Conservation (phyloP, 345 rosid species). For the thale cress (Arabidopsis thaliana) region DNA sequence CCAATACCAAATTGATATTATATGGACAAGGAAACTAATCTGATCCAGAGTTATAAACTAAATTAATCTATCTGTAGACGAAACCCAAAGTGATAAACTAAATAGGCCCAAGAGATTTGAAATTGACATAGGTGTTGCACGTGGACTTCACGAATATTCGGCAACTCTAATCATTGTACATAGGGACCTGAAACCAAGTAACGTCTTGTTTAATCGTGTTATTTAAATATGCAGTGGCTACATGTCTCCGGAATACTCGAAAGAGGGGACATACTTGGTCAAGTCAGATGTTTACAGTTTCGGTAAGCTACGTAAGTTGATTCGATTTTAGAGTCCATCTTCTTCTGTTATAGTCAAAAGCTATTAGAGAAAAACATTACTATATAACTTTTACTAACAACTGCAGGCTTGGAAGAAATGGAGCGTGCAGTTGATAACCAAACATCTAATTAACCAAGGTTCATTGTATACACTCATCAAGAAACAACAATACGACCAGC, state of each 20-base stretch:
- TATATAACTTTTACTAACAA: too few species aligned
- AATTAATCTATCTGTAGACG: slow-evolving; percentile 42
- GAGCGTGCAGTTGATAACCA: too few species aligned
- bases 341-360: too few species aligned
- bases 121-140: slow-evolving; percentile 63
- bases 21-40: not conserved
- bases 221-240: slow-evolving; percentile 54
- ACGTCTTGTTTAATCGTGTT: slow-evolving; percentile 34
- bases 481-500: slow-evolving; percentile 30
- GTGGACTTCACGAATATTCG: slow-evolving; percentile 77
- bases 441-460: not conserved
- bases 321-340: too few species aligned
- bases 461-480: slow-evolving; percentile 25
- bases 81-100: slow-evolving; percentile 48
- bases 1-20: too few species aligned
- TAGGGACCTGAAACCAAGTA: slow-evolving; percentile 75
- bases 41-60: not conserved
- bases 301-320: slow-evolving; percentile 34
- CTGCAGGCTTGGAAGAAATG: too few species aligned
- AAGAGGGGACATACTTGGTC: slow-evolving; percentile 63
- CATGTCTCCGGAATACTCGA: slow-evolving; percentile 76
- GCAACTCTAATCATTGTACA: slow-evolving; percentile 63
- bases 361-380: too few species aligned
- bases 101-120: slow-evolving; percentile 62
- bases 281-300: slow-evolving; percentile 71